Base-by-base conservation (phyloP, 1,284 basidiomycete genomes). In the Cerioporus squamosus region DNA sequence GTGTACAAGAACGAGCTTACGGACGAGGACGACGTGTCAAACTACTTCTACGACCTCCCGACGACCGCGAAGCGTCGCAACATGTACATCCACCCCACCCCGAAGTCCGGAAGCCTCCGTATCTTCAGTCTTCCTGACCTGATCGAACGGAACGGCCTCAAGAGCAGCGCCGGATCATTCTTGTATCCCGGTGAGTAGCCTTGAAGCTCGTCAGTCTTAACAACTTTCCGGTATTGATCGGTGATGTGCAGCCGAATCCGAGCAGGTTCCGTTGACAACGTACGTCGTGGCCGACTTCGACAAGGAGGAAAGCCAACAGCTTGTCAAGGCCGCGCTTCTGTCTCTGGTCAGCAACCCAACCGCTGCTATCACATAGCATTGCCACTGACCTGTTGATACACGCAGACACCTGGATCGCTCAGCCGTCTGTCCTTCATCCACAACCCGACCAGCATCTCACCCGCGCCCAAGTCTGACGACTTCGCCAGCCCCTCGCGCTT, bases 1-100 rank as follows among this genome's bases (percentile, higher is more conserved):
- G 75, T 95, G 15, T 91, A 92, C 70, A 72, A 75, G 46, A 85
- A 87, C 2, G 73, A 79, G 33, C 70, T 96, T 17, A 80, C 78
- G 2, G 88, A 93, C 44, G 78, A 79, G 1, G 78, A 84, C 54
- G 72, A 75, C 20, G 80, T 95, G 48, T 75, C 85, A 10, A 90
- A 81, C 5, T 93, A 90, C 74, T 98, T 98, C 77, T 98, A 97
- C 71, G 93, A 97, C 69, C 81, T 95, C 2, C 91, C 94, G 0
- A 83, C 82, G 0, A 87, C 93, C 0, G 79, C 81, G 43, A 77
- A 79, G 56, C 81, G 88, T 23, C 79, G 97, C 15, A 97, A 94
- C 70, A 75, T 74, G 24, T 85, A 89, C 63, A 86, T 95, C 54
- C 84, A 85, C 64, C 81, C 86, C 0, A 73, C 81, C 4, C 68